Base-by-base conservation (phyloP, 371 early-diverging fungal genomes). In the Gilbertella persicaria region DNA sequence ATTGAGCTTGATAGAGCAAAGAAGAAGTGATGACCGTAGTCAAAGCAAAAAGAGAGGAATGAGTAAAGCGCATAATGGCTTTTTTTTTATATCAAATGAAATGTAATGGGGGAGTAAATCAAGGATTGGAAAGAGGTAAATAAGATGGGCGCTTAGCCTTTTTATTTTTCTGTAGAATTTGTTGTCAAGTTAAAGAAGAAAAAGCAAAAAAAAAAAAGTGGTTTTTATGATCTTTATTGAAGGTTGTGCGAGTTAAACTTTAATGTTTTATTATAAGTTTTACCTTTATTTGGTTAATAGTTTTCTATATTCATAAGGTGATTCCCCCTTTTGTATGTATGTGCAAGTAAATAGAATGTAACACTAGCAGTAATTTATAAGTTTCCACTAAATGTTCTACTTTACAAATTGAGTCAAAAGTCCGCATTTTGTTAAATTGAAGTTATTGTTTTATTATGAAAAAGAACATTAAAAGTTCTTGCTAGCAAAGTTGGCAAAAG, bases 401-500 rank as follows among this genome's bases (percentile, higher is more conserved):
- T n/a, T n/a, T n/a, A n/a, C n/a, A n/a, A n/a, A n/a, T n/a, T n/a
- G n/a, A n/a, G n/a, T n/a, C n/a, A n/a, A n/a, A n/a, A n/a, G n/a
- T n/a, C n/a, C n/a, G n/a, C n/a, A n/a, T n/a, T n/a, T n/a, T n/a
- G n/a, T n/a, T n/a, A n/a, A n/a, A n/a, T n/a, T n/a, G n/a, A n/a
- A n/a, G n/a, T n/a, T n/a, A n/a, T n/a, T n/a, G n/a, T n/a, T n/a
- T n/a, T n/a, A n/a, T n/a, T n/a, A n/a, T n/a, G n/a, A n/a, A n/a
- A n/a, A n/a, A n/a, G n/a, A n/a, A n/a, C n/a, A 12, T 33, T 33
- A 33, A 13, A 33, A 33, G 4, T 3, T 33, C 7, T 33, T 33
- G 10, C 33, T 33, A 33, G 33, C 40, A 28, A 70, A 33, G 35
- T 71, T 64, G 13, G 60, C 53, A 52, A 71, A 77, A 4, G 72